Base-by-base conservation (phyloP, 495 filamentous ascomycete genomes). In the Trichoderma erinaceum region DNA sequence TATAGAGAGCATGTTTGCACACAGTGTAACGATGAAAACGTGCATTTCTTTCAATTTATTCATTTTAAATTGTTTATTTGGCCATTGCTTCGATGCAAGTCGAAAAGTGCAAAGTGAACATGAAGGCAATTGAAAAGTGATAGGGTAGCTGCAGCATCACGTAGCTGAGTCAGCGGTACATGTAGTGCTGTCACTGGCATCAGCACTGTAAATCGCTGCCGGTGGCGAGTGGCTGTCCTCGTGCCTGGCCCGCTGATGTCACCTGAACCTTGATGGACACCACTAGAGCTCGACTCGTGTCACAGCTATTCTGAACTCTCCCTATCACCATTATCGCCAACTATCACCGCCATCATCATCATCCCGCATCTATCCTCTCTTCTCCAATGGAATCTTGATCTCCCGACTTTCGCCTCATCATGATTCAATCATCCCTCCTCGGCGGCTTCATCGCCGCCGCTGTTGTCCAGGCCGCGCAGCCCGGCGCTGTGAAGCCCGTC, bases 401-500 rank as follows among this genome's bases (percentile, higher is more conserved):
- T 21, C n/a, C n/a, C 35, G 35, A 5, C n/a, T 18, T 18, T 25
- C 48, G 18, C 48, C 5, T 12, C 56, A 32, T 32, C 56, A 61
- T 61, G 56, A 23, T 61, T 3, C 15, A 61, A 32, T 29, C 23
- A 1, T 29, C 10, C 23, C 23, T 61, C n/a, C 25, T 61, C 56
- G 56, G 56, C 56, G 56, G 10, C 56, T 3, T 61, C 27, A 13
- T 61, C 63, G 65, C 43, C 68, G 76, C 73, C 25, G 65, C 71
- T 21, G 72, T 73, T 48, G 78, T 71, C 27, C 71, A 80, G 68
- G 85, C 73, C 32, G 72, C 87, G 69, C 95, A 99, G 75, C 95
- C 95, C 15, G 85, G 85, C 63, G 92, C 93, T 56, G 89, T 88
- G 18, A 78, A 84, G 46, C 92, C 96, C n/a, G 82, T 93, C 67